Conservation (phyloP, 2,329 filamentous ascomycete genomes). For the Trichoderma sp. region DNA sequence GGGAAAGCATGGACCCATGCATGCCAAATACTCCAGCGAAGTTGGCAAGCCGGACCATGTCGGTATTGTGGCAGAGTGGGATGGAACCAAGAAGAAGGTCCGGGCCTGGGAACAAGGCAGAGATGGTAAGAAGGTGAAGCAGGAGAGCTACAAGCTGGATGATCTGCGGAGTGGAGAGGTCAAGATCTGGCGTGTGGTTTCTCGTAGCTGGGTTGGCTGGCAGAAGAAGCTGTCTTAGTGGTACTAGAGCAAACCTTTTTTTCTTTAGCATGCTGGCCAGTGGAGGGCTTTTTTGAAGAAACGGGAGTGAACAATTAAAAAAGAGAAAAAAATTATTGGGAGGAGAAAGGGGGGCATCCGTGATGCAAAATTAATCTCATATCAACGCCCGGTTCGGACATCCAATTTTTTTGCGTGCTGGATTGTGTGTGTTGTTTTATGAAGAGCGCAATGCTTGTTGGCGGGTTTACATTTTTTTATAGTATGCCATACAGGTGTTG, state of each 20-base stretch:
- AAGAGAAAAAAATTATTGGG: background rate
- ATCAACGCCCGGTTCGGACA: background rate
- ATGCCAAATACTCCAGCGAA: constrained; percentile 87
- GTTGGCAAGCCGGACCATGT: constrained; percentile 90
- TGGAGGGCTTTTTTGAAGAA: background rate
- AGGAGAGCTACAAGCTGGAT: constrained; percentile 91
- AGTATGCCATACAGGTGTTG: background rate
- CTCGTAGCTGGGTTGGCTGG: constrained; percentile 91
- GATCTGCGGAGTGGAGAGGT: constrained; percentile 93
- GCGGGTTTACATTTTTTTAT: background rate
- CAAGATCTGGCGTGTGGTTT: constrained; percentile 96
- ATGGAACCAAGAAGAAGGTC: constrained; percentile 97
- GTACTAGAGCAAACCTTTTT: background rate
- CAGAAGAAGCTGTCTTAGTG: constrained; percentile 49
- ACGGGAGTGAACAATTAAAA: background rate
- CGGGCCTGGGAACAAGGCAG: constrained; percentile 92
- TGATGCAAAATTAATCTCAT: constrained; percentile 11
- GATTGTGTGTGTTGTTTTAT: background rate
- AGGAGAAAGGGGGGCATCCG: background rate
- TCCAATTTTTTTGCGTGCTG: background rate
- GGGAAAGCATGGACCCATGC: constrained; percentile 92
- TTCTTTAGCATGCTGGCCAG: background rate
- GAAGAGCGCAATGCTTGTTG: background rate
- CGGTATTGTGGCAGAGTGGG: constrained; percentile 91
- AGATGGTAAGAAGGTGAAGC: constrained; percentile 83